A percentile compares a stretch with the other conserved stretches of the same genome.
These are phyloP conservation scores for Phytophthora brassicae DNA, from an alignment of 352 stramenopile species.

Conservation along the genomic window DNA sequence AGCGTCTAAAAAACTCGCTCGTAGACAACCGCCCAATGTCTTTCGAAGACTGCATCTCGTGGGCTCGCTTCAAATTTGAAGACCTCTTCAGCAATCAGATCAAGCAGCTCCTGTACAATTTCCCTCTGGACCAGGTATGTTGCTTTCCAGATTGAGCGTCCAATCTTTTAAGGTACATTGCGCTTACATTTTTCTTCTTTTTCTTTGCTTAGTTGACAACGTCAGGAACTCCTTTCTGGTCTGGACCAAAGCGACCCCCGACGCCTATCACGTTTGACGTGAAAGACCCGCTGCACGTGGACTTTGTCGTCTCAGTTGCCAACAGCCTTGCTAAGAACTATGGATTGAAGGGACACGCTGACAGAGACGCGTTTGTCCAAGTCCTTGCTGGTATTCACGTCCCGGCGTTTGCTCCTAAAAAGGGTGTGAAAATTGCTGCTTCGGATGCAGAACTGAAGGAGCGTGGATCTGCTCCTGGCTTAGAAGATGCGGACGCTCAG, in stretches of 20 bases:
- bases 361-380: conserved; percentile 67
- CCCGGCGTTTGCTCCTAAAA: conserved; percentile 91
- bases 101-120: conserved; percentile 98
- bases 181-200: neutral
- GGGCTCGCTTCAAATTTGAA: conserved; percentile 98
- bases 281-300: conserved; percentile 91
- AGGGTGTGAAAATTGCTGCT: conserved; percentile 97
- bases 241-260: conserved; percentile 95
- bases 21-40: conserved; percentile 89
- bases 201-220: conserved; percentile 81
- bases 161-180: no score
- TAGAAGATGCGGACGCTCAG: conserved; percentile 79
- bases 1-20: conserved; percentile 92
- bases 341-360: conserved; percentile 78
- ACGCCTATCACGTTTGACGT: conserved; percentile 93
- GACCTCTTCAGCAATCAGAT: conserved; percentile 98
- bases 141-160: neutral
- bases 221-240: conserved; percentile 98
- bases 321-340: conserved; percentile 96
- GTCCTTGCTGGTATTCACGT: conserved; percentile 89
- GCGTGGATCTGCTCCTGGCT: conserved; percentile 25
- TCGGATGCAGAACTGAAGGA: conserved; percentile 98
- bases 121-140: conserved; percentile 93
- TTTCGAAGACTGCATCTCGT: conserved; percentile 98
- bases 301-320: conserved; percentile 95